Evolutionary conservation across 768 basidiomycete genomes (phyloP), one percentile per base, ranked within the genome.

Genomic region (Cantharellus anzutake): DNA sequence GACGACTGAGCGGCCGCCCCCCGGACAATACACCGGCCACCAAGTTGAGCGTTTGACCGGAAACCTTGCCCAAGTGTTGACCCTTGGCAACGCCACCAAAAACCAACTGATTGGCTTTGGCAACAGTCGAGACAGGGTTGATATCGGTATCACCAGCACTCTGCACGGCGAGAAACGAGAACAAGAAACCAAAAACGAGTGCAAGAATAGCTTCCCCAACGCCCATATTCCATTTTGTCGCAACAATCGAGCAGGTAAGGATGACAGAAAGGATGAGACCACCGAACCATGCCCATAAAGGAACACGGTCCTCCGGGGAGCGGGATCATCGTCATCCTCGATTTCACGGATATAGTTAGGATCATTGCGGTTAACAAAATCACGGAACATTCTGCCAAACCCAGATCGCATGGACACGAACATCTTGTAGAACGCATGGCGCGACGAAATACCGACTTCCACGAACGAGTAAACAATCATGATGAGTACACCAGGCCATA

Each of bases 81-180:
- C 75, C 77, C 66, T 81, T 80, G 4, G 71, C 72, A 60, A 81
- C 73, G 60, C 80, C 79, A 65, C 81, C 80, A 63, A 83, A 81
- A 61, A 83, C 72, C 60, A 83, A 76, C 66, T 83, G 81, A 3
- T 80, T 77, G 20, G 79, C 79, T 70, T 73, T 57, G 4, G 60
- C 50, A 56, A 63, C 56, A 34, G 60, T 61, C 48, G 44, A 42
- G 34, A 61, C 35, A 5, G 80, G 80, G 66, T 81, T 81, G 66
- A 83, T 74, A 61, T 81, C 79, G 3, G 80, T 83, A 61, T 74
- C 70, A 34, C 81, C 80, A 40, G 76, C 65, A 56, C 76, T 79
- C 66, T 82, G 80, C 4, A 80, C 80, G 48, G 77, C 81, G 63
- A 83, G 78, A 70, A 83, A 82, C 39, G 80, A 80, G 71, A 83